Evolutionary conservation across 108 stramenopile genomes (phyloP).

Genomic region (Schizochytrium sp.): DNA sequence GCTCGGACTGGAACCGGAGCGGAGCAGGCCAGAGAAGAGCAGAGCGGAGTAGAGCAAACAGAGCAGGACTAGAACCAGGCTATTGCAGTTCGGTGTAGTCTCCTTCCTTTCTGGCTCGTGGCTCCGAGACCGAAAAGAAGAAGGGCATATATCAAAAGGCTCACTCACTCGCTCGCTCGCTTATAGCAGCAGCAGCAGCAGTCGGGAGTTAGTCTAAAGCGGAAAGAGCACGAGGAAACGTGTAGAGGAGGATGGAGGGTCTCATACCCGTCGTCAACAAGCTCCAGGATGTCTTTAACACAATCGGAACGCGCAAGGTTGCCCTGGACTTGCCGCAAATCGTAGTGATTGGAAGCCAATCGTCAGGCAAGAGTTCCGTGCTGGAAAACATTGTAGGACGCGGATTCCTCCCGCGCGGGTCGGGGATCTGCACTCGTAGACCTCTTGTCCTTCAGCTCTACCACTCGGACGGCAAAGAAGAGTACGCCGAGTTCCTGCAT

Average conservation of each 20-base stretch:
- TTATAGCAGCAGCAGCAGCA: too few species aligned
- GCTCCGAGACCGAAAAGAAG: too few species aligned
- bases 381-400: constrained; percentile 84
- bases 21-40: too few species aligned
- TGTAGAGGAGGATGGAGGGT: constrained; percentile 75
- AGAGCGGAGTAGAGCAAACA: too few species aligned
- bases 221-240: too few species aligned
- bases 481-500: constrained; percentile 96
- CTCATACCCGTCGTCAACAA: constrained; percentile 96
- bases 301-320: constrained; percentile 71
- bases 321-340: constrained; percentile 96
- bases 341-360: constrained; percentile 88
- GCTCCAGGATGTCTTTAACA: constrained; percentile 92
- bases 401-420: constrained; percentile 85
- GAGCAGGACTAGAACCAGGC: too few species aligned
- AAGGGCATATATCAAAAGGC: too few species aligned
- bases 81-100: too few species aligned
- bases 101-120: too few species aligned
- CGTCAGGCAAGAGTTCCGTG: constrained; percentile 88
- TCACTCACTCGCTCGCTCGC: too few species aligned
- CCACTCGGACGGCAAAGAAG: constrained; percentile 51
- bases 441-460: constrained; percentile 82
- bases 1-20: too few species aligned
- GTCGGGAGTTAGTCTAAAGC: too few species aligned
- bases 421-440: constrained; percentile 92